Base-by-base conservation (phyloP, 2,329 filamentous ascomycete genomes). In the Pseudocercospora eumusae region DNA sequence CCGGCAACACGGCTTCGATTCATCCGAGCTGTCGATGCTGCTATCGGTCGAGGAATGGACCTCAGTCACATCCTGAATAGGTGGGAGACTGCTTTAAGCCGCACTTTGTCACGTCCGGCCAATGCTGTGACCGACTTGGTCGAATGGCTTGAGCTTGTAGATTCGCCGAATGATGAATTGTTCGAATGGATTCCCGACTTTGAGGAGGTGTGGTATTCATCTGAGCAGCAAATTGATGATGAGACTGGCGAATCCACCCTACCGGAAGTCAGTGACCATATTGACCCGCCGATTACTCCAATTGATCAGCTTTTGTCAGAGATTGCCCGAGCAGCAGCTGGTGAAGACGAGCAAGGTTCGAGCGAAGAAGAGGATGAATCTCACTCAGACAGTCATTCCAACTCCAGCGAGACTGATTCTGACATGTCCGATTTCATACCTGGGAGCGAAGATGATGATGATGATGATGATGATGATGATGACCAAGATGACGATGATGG, bases 141-240 rank as follows among this genome's bases (percentile, higher is more conserved):
- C 15, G 25, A 36, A 21, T 54, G 52, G 52, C 20, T 54, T 15
- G 15, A 36, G 1, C 7, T n/a, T 7, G 15, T n/a, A 54, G 52
- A 31, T 7, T 33, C n/a, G 5, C 52, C 52, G 3, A 28, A 21
- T 4, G 25, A 31, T 28, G 52, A 23, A 13, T 28, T 54, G 28
- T 33, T 31, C n/a, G 52, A 54, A 40, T 54, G 52, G 52, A 28
- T 54, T 7, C 52, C 52, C 4, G 52, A 21, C 8, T 36, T 54
- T 4, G 23, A 53, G 8, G 50, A 53, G 25, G n/a, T 33, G 13
- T 54, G 52, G 52, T 47, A 21, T 8, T 21, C 44, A 8, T 15
- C n/a, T 40, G 36, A 40, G 36, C 36, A 40, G 15, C 20, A 47
- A 23, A 47, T 47, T 25, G 44, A 21, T 47, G 44, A 25, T n/a